These are phyloP conservation scores for Piromyces sp. DNA, from an alignment of 192 early-diverging fungal species.

Conservation along the genomic window DNA sequence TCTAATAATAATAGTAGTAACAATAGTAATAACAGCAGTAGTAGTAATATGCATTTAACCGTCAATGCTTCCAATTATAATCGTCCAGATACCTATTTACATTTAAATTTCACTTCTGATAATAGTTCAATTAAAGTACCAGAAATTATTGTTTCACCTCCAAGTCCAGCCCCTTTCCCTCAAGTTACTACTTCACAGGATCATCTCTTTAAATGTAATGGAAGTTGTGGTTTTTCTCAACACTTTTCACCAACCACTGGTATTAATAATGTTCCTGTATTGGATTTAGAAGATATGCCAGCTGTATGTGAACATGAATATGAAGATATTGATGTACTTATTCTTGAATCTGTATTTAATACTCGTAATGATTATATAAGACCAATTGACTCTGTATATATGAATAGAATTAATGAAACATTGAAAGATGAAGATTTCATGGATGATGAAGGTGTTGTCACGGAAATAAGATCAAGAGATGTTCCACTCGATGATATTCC, in stretches of 20 bases:
- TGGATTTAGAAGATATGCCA: neutral
- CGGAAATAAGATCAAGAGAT: neutral
- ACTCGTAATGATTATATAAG: neutral
- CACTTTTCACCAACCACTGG: neutral
- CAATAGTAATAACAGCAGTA: neutral
- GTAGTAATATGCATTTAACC: neutral
- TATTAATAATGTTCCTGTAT: neutral
- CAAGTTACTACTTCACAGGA: neutral
- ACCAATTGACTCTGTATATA: neutral
- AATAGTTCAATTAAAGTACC: neutral
- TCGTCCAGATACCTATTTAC: neutral
- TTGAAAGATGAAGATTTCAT: no score
- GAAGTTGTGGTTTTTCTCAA: neutral
- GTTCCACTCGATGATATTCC: neutral
- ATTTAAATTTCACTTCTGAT: neutral
- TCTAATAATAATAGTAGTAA: neutral
- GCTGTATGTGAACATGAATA: neutral
- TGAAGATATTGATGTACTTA: neutral
- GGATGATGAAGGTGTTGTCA: neutral
- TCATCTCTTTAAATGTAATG: neutral
- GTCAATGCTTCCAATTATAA: neutral
- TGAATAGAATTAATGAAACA: neutral
- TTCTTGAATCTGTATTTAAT: neutral
- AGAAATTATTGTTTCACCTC: neutral
- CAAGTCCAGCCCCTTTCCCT: neutral